Conservation (phyloP, 1,284 basidiomycete genomes). For the Cryptococcus sp. region DNA sequence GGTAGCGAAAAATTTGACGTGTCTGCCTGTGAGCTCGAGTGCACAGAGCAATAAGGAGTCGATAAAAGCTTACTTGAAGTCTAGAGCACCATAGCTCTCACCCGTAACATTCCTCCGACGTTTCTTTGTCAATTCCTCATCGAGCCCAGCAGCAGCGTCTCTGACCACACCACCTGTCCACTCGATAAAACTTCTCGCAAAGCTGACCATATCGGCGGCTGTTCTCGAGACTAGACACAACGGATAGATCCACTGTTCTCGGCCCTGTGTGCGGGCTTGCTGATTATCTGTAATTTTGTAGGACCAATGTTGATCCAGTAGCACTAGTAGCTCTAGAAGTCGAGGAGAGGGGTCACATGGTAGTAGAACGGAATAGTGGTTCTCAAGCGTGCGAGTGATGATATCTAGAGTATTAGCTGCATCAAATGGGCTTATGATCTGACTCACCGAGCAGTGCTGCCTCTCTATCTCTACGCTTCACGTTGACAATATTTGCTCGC, state of each 20-base stretch:
- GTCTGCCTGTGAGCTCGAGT: constrained; percentile 52
- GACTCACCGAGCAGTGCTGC: constrained; percentile 73
- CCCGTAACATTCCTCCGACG: constrained; percentile 47
- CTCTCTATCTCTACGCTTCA: constrained; percentile 86
- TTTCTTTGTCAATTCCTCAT: constrained; percentile 51
- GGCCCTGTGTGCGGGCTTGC: constrained; percentile 3
- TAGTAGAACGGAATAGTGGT: constrained; percentile 79
- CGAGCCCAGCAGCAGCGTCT: constrained; percentile 66
- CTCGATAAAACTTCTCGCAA: constrained; percentile 96
- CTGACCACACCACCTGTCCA: constrained; percentile 94
- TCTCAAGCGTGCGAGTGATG: constrained; percentile 70
- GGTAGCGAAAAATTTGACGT: constrained; percentile 82
- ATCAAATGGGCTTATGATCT: neutral
- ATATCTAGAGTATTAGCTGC: constrained; percentile 57
- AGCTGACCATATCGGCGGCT: constrained; percentile 88
- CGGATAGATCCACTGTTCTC: constrained; percentile 53
- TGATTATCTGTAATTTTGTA: constrained; percentile 64
- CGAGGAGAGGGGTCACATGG: constrained; percentile 93
- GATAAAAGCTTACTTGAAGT: constrained; percentile 39
- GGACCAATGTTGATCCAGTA: constrained; percentile 97
- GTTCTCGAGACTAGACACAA: constrained; percentile 89
- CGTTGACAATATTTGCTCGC: constrained; percentile 71
- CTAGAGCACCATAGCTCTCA: constrained; percentile 42
- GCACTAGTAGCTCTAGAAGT: constrained; percentile 85
- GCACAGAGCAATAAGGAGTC: neutral